Percentiles rank a stretch among this genome's conserved stretches.
Conservation (phyloP, 2,329 filamentous ascomycete genomes). For the Helotiales sp. region DNA sequence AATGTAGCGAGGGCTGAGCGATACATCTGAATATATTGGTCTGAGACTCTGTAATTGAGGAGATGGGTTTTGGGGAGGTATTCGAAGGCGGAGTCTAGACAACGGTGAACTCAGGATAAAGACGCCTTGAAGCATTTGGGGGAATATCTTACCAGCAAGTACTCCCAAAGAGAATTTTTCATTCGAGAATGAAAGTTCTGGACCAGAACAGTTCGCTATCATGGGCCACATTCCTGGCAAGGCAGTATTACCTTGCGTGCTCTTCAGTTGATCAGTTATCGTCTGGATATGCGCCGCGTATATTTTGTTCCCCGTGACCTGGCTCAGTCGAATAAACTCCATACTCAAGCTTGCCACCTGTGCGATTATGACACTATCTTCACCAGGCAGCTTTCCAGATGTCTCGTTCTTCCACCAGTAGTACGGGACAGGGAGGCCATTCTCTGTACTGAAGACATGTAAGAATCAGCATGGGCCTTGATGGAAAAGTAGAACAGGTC, state of each 20-base stretch:
- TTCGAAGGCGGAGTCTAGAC: conserved; percentile 63
- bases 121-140: no score
- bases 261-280: conserved; percentile 59
- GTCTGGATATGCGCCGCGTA: conserved; percentile 66
- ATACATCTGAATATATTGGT: conserved; percentile 20
- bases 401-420: conserved; percentile 16
- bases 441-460: conserved; percentile 47
- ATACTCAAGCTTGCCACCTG: conserved; percentile 50
- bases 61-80: conserved; percentile 61
- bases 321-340: conserved; percentile 67
- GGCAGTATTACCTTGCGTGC: conserved; percentile 55
- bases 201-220: conserved; percentile 56
- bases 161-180: conserved; percentile 16
- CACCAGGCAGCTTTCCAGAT: not conserved
- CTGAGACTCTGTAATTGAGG: not conserved
- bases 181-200: conserved; percentile 36
- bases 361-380: conserved; percentile 14
- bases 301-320: conserved; percentile 62
- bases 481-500: not conserved
- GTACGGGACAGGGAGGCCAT: conserved; percentile 17
- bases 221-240: conserved; percentile 68
- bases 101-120: conserved; percentile 48
- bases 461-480: not conserved
- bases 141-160: conserved; percentile 47
- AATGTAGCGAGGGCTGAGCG: not conserved